These are phyloP conservation scores for Neoboletus subvelutipes DNA, from an alignment of 768 basidiomycete genomes.

Conservation along the genomic window DNA sequence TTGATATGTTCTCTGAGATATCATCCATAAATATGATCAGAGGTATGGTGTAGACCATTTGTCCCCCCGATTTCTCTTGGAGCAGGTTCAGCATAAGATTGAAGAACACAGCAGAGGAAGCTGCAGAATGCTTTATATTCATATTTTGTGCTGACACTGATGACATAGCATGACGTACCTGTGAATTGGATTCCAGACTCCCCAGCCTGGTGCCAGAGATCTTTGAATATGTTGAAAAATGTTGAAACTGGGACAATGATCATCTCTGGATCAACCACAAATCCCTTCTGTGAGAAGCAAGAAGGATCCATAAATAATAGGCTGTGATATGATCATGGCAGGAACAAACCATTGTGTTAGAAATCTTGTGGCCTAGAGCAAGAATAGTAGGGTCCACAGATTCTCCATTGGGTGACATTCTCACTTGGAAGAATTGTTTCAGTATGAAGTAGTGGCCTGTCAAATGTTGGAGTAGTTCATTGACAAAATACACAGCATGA, in stretches of 20 bases:
- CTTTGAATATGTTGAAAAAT: slow-evolving; percentile 7
- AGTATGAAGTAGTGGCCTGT: slow-evolving; percentile 14
- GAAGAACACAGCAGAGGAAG: not conserved
- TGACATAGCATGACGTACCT: not conserved
- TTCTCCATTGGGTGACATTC: not conserved
- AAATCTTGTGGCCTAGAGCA: slow-evolving; percentile 1
- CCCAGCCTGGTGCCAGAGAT: not conserved
- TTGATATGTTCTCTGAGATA: too few relatives aligned
- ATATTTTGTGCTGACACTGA: too few relatives aligned
- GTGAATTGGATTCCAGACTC: slow-evolving; percentile 2
- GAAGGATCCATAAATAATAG: too few relatives aligned
- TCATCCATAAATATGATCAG: too few relatives aligned
- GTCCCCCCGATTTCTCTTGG: too few relatives aligned
- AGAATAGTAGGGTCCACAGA: not conserved
- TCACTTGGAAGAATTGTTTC: slow-evolving; percentile 7
- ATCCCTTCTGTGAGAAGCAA: too few relatives aligned
- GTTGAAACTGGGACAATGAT: slow-evolving; percentile 6
- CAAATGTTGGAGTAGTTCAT: slow-evolving; percentile 18
- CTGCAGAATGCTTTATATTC: not conserved
- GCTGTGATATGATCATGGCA: too few relatives aligned
- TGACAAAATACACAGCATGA: slow-evolving; percentile 20
- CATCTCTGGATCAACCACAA: too few relatives aligned
- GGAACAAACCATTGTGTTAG: not conserved
- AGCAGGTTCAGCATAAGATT: too few relatives aligned
- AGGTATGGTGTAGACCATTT: too few relatives aligned